Evolutionary conservation across 1,284 basidiomycete genomes (phyloP), one percentile per base, ranked within the genome.

Genomic region (Pseudozyma flocculosa): DNA sequence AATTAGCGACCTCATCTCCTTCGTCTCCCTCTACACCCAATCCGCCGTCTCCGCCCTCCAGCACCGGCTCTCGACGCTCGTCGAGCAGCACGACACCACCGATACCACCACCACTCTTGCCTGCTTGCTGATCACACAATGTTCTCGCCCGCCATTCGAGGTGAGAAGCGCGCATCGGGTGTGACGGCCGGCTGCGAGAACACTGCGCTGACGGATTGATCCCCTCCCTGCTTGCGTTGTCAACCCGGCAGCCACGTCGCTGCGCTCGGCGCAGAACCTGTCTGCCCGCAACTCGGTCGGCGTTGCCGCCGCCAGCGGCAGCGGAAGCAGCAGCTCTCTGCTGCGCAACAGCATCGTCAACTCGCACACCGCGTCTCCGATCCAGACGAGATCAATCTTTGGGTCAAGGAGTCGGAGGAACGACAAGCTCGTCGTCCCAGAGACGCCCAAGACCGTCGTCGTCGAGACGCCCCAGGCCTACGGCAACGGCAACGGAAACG

Each of bases 311-410:
- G n/a, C n/a, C n/a, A n/a, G n/a, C n/a, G n/a, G n/a, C n/a, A n/a
- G n/a, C n/a, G n/a, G n/a, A n/a, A n/a, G 32, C 7, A 34, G 32
- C 32, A 34, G 32, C 32, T 34, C 32, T 4, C 32, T 34, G 7
- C 15, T 34, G 11, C 32, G 32, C 32, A 8, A 5, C 32, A 34
- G 7, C 32, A 13, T 17, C 4, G 32, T 17, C 32, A 5, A 5
- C 15, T 34, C 32, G 32, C 3, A 4, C 14, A 13, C 32, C 8
- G 7, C 32, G 7, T 34, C 32, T 4, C 14, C 32, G 7, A 17
- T 34, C 14, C 61, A 63, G 45, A 43, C 47, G 3, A 57, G 61
- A 36, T 45, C 23, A 40, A 50, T 64, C 45, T 60, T 64, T 41
- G 40, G 54, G 43, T 48, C 56, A 23, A 50, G 50, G 30, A 50